Evolutionary conservation across 2,329 filamentous ascomycete species (phyloP), one percentile per base, ranked within the genome.

Genomic region (Helminthosporium solani): DNA sequence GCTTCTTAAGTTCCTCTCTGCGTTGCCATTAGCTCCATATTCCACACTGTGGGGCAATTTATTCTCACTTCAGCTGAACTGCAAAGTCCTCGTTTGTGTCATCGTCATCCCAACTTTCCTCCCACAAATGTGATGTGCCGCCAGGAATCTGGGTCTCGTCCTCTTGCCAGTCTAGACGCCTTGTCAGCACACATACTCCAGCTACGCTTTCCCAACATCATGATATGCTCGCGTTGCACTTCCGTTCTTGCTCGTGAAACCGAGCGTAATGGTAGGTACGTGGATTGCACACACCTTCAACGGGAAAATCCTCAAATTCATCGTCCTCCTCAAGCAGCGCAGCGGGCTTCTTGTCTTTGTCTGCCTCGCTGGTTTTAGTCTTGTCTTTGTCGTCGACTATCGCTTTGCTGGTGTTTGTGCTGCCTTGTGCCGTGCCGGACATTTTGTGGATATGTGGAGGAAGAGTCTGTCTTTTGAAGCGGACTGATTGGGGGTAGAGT

Each of bases 61-160:
- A 3, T 18, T 43, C 86, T 58, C 73, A 96, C 92, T 90, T 95
- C 66, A 99, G 76, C 77, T 97, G 92, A 64, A 88, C 83, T 11
- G 90, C 94, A 71, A 99, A 99, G 66, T 99, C 94, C 69, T 99
- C 94, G 63, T 82, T 94, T 57, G 90, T 94, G 74, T 97, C 94
- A 70, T 97, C 92, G 66, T 99, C 94, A 68, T 99, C 94, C 94
- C 94, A 99, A 79, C 90, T 96, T 79, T 99, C 94, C 74, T 99
- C 94, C 94, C 94, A 99, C 44, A 99, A 78, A 75, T 97, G 91
- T 70, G 85, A 82, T 64, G 85, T 85, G 77, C 83, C 83, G 63
- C 81, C 79, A 46, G 87, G 87, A 45, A 85, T 86, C 68, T 96
- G 90, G 51, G 89, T 89, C 67, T 96, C 91, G 67, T 96, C 90